Evolutionary conservation across 768 basidiomycete species (phyloP), one percentile per base, ranked within the genome.

Genomic region (Amanita rimosa): DNA sequence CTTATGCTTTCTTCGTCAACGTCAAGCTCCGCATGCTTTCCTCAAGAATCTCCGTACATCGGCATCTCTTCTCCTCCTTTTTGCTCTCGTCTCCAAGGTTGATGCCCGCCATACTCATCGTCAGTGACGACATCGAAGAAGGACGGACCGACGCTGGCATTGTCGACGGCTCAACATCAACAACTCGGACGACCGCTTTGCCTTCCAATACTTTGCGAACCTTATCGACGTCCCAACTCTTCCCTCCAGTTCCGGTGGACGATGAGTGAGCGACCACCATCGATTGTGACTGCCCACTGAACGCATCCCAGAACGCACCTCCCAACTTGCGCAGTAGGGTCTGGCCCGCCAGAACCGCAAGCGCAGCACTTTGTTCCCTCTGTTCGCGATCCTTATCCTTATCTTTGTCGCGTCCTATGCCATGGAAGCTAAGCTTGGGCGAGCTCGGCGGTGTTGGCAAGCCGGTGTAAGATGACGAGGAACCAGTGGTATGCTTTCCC

Each of bases 261-360:
- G 60, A 48, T 14, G 65, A 58, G 2, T 62, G 37, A 26, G 63
- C 46, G 8, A 62, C 56, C 3, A 62, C 51, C 3, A 58, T 44
- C 27, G 65, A 31, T 31, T 31, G 14, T 4, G 36, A 38, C 27
- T 48, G 36, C 0, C 81, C 82, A n/a, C 81, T 73, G 64, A 93
- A 93, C 13, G 91, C 91, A 53, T 90, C 88, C 85, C 89, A 87
- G 67, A 93, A 92, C 38, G 89, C 86, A 17, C 68, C 62, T 4
- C 85, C 81, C 27, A 93, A 71, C 58, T 80, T 81, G 58, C 69
- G 66, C 45, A 86, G 54, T 26, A 94, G 66, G 0, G 90, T 92
- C 66, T 89, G 82, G 40, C 78, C 78, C 7, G 87, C 89, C 53
- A 89, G 69, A n/a, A 78, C 75, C 9, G 88, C 89, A 14, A 81